phyloP scores from a whole-genome alignment of 1,139 yeast species.

The Candida pseudoviswanathii region DNA sequence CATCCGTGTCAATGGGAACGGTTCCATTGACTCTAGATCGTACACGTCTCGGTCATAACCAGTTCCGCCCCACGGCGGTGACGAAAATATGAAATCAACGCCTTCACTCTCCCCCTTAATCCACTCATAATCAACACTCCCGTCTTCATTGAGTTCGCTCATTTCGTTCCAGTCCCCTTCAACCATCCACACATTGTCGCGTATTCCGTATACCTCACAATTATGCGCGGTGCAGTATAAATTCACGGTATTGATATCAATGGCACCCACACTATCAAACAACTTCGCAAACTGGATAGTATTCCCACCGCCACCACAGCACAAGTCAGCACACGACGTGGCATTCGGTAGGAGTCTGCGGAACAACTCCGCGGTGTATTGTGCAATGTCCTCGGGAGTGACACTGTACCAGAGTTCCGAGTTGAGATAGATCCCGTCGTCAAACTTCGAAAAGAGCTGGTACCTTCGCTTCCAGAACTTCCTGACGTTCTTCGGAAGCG shows the following conservation, averaged over 20 bases:
- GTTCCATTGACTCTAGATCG: conserved; percentile 47
- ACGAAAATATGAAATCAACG: conserved; percentile 68
- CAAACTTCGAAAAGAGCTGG: conserved; percentile 58
- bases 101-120: conserved; percentile 12
- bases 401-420: conserved; percentile 88
- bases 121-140: conserved; percentile 26
- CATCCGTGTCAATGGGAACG: conserved; percentile 51
- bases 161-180: conserved; percentile 60
- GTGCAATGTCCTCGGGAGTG: conserved; percentile 80
- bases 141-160: conserved; percentile 21
- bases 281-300: conserved; percentile 74
- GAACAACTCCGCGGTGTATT: conserved; percentile 60
- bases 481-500: conserved; percentile 44
- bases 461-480: conserved; percentile 67
- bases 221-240: conserved; percentile 71
- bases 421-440: conserved; percentile 73
- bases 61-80: conserved; percentile 99
- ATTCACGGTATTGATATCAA: conserved; percentile 66
- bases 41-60: conserved; percentile 53
- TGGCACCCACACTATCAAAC: conserved; percentile 61
- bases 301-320: conserved; percentile 97
- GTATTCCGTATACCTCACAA: conserved; percentile 67
- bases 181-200: conserved; percentile 47
- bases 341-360: conserved; percentile 43
- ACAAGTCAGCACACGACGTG: conserved; percentile 60